phyloP scores from a whole-genome alignment of 495 filamentous ascomycete genomes.

The Apiosordaria backusii region DNA sequence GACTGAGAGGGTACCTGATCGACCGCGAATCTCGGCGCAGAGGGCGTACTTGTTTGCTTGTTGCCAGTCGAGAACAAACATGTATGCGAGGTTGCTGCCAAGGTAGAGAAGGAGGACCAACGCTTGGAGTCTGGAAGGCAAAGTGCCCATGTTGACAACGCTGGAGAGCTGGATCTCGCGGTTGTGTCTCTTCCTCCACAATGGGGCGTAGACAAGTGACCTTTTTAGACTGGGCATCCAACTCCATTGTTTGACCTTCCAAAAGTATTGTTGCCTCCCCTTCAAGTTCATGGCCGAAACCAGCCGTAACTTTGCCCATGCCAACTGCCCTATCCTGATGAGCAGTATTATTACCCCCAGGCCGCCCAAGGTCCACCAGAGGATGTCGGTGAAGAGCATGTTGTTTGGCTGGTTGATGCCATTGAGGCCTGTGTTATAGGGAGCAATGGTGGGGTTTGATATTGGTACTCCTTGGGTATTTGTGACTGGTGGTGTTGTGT shows the following conservation, averaged over 20 bases:
- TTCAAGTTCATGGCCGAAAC: slow-evolving; percentile 46
- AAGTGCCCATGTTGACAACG: slow-evolving; percentile 75
- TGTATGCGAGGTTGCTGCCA: slow-evolving; percentile 61
- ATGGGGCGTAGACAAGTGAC: slow-evolving; percentile 77
- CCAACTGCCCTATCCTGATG: slow-evolving; percentile 44
- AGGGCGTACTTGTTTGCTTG: slow-evolving; percentile 49
- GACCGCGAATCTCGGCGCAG: slow-evolving; percentile 65
- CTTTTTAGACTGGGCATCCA: slow-evolving; percentile 65
- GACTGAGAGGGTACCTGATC: slow-evolving; percentile 75
- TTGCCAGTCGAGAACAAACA: slow-evolving; percentile 58
- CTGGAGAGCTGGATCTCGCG: slow-evolving; percentile 75
- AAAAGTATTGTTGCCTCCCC: slow-evolving; percentile 46
- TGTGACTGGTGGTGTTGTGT: slow-evolving; percentile 13
- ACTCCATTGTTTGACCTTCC: slow-evolving; percentile 44
- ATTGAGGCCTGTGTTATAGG: slow-evolving; percentile 46
- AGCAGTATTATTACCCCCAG: slow-evolving; percentile 44
- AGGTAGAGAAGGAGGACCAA: slow-evolving; percentile 65
- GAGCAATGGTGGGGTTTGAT: slow-evolving; percentile 41
- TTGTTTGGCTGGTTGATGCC: slow-evolving; percentile 51
- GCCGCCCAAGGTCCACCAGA: slow-evolving; percentile 51
- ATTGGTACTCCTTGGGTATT: slow-evolving; percentile 7
- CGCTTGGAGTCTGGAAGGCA: slow-evolving; percentile 80
- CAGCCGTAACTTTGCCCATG: slow-evolving; percentile 45
- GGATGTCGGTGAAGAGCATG: slow-evolving; percentile 42
- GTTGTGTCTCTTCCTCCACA: slow-evolving; percentile 80